These are phyloP conservation scores for Hordeum vulgare DNA, from an alignment of 176 grass and related monocot species.

Conservation along the genomic window MorexV3_pseudomolecules_assembly NC_058518.1:294451137-294451636, in stretches of 20 bases:
- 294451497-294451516: not conserved
- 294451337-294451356: constrained; percentile 49
- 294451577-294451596: not conserved
- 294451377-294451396: constrained; percentile 26
- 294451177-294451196: constrained; percentile 3
- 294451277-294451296: not conserved
- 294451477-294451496: not conserved
- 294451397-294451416: constrained; percentile 90
- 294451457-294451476: not conserved
- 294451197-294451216: not conserved
- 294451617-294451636: not conserved
- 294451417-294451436: constrained; percentile 91
- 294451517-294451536: not conserved
- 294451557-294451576: not conserved
- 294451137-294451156: not conserved
- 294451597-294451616: not conserved
- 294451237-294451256: not conserved
- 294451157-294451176: not conserved
- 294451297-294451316: not conserved
- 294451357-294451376: constrained; percentile 74
- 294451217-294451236: not conserved
- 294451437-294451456: constrained; percentile 85
- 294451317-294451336: not conserved
- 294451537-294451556: not conserved
- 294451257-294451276: not conserved